These are phyloP conservation scores for Podila epigama DNA, from an alignment of 192 early-diverging fungal genomes.

Conservation along the genomic window DNA sequence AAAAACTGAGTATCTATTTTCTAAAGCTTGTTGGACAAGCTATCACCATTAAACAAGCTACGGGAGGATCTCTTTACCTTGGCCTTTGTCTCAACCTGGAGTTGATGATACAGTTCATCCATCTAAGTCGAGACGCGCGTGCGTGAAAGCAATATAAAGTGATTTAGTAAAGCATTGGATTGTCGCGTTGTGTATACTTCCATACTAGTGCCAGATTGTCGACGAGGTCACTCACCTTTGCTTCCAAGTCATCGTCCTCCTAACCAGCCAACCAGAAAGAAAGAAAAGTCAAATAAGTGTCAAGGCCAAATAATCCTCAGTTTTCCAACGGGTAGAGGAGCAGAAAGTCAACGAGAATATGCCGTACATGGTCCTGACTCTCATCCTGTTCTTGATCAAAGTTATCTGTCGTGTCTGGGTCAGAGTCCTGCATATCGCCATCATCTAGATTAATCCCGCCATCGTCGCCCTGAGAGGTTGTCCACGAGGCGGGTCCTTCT, in stretches of 20 bases:
- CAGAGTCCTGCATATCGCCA: slow-evolving; percentile 44
- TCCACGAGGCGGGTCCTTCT: slow-evolving; percentile 35
- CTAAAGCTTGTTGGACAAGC: neutral
- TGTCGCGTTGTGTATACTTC: too few species aligned
- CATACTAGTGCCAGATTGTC: too few species aligned
- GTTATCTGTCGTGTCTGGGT: slow-evolving; percentile 42
- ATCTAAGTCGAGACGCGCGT: slow-evolving; percentile 21
- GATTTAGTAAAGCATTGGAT: too few species aligned
- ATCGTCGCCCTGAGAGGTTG: slow-evolving; percentile 43
- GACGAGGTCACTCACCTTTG: slow-evolving; percentile 44
- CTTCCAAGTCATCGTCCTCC: slow-evolving; percentile 39
- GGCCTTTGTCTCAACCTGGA: slow-evolving; percentile 30
- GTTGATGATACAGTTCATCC: slow-evolving; percentile 42
- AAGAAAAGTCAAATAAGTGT: too few species aligned
- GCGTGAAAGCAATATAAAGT: too few species aligned
- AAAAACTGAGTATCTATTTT: neutral
- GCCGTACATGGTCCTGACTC: slow-evolving; percentile 1
- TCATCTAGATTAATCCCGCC: slow-evolving; percentile 6
- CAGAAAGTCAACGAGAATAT: neutral
- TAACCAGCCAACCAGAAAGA: neutral
- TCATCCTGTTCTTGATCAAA: slow-evolving; percentile 44
- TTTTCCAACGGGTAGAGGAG: too few species aligned
- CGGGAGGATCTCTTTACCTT: slow-evolving; percentile 25
- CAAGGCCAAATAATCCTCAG: too few species aligned
- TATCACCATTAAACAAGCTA: neutral